phyloP scores from a whole-genome alignment of 257 asterid genomes.

The Lycium barbarum region DNA sequence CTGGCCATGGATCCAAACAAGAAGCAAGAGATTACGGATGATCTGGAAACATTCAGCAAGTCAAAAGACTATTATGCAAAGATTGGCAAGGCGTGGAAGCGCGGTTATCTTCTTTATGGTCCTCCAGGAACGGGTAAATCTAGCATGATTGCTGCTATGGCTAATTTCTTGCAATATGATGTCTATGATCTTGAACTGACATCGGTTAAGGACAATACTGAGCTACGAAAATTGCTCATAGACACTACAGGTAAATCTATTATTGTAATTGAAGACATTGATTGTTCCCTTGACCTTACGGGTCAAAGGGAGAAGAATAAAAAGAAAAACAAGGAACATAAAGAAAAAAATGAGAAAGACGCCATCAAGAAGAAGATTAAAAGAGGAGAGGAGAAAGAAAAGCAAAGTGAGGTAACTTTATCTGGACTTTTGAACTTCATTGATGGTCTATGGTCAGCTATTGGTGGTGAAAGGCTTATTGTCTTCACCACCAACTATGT shows the following conservation, averaged over 20 bases:
- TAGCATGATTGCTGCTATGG: constrained; percentile 27
- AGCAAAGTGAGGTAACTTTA: constrained; percentile 9
- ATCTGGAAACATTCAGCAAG: constrained; percentile 16
- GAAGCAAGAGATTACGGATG: constrained; percentile 17
- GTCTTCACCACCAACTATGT: constrained; percentile 6
- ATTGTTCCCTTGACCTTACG: constrained; percentile 14
- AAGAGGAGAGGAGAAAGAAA: background rate
- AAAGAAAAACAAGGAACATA: background rate
- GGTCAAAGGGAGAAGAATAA: constrained; percentile 10
- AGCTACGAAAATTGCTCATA: background rate
- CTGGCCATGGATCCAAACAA: constrained; percentile 18
- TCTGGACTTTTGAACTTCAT: constrained; percentile 25
- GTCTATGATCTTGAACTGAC: constrained; percentile 23
- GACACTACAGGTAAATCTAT: constrained; percentile 13
- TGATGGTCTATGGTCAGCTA: constrained; percentile 25
- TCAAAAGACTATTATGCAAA: constrained; percentile 20
- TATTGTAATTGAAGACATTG: constrained; percentile 16
- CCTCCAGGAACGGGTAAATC: constrained; percentile 15
- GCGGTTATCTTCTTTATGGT: constrained; percentile 21
- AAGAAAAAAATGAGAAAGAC: background rate
- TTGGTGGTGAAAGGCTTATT: constrained; percentile 21
- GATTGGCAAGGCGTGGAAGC: constrained; percentile 8
- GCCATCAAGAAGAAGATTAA: background rate
- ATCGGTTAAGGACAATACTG: background rate
- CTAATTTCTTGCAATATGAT: background rate